These are phyloP conservation scores for Stephania japonica DNA, from an alignment of 164 flowering plant genomes.

Conservation along the genomic window DNA sequence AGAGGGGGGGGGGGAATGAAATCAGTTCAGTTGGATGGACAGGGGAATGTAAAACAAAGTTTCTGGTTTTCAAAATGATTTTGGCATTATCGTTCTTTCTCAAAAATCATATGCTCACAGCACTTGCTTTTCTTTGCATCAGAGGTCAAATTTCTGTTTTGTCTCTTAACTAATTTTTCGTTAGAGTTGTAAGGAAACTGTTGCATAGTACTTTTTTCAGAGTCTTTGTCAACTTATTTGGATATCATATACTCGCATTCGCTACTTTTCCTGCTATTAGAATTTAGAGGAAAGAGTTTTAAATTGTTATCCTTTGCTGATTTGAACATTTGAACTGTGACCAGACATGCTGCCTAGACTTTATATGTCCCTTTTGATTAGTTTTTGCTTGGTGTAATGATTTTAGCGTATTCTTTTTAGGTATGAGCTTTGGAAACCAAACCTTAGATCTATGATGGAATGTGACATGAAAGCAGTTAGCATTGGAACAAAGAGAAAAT, in stretches of 20 bases:
- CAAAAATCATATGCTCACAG: not conserved
- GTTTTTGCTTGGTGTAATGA: not conserved
- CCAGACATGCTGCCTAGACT: no score
- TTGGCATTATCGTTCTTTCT: not conserved
- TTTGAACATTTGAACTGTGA: not conserved
- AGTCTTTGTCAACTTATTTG: not conserved
- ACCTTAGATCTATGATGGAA: constrained; percentile 90
- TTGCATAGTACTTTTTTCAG: not conserved
- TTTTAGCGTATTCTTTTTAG: constrained; percentile 27
- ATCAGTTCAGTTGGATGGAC: no score
- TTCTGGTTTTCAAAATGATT: no score
- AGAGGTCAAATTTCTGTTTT: not conserved
- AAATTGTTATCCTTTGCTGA: not conserved
- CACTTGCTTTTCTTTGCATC: not conserved
- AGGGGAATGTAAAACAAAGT: no score
- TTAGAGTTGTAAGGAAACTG: not conserved
- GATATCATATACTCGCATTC: not conserved
- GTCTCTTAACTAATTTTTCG: not conserved
- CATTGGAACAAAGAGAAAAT: constrained; percentile 65
- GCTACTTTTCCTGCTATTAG: not conserved
- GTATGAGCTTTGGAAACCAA: constrained; percentile 93
- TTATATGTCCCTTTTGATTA: not conserved
- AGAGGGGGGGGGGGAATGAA: no score
- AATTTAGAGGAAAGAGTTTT: not conserved
- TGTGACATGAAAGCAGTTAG: constrained; percentile 92